Evolutionary conservation across 176 grass and related monocot genomes (phyloP).

Genomic region (Stipa capillata): DNA sequence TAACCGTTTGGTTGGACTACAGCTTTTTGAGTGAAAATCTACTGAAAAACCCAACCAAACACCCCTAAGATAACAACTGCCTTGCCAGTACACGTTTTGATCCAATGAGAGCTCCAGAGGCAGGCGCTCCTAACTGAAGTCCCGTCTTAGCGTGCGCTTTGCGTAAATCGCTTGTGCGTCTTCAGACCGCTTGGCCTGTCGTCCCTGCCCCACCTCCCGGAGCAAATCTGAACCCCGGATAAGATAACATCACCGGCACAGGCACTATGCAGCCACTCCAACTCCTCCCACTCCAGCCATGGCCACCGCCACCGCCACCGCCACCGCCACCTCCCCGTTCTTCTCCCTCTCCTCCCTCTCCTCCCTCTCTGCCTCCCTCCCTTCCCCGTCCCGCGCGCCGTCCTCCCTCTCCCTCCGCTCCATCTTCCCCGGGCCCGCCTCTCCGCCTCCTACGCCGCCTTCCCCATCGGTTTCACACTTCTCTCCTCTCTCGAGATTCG

Average conservation of each 20-base stretch:
- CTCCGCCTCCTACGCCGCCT: conserved; percentile 11
- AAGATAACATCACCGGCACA: conserved; percentile 17
- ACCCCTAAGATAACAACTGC: too few relatives aligned
- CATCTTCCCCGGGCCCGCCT: conserved; percentile 1
- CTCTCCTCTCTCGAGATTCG: neutral
- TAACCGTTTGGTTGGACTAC: too few relatives aligned
- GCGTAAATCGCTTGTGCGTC: neutral
- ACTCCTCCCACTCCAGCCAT: conserved; percentile 13
- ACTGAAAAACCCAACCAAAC: too few relatives aligned
- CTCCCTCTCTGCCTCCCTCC: conserved; percentile 31
- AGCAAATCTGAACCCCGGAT: neutral
- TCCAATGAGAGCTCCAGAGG: too few relatives aligned
- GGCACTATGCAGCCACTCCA: neutral
- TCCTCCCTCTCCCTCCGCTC: conserved; percentile 24
- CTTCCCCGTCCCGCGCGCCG: neutral
- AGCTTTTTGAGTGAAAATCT: too few relatives aligned
- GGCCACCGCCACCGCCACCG: conserved; percentile 17
- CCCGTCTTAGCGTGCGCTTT: neutral
- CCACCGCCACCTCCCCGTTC: conserved; percentile 19
- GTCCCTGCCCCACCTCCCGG: neutral
- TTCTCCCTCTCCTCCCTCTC: conserved; percentile 44
- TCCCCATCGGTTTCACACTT: conserved; percentile 19
- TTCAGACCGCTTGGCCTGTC: neutral
- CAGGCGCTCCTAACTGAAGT: too few relatives aligned
- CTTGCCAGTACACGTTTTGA: too few relatives aligned